Evolutionary conservation across 2,329 filamentous ascomycete genomes (phyloP).

Genomic region (Colletotrichum costaricense): DNA sequence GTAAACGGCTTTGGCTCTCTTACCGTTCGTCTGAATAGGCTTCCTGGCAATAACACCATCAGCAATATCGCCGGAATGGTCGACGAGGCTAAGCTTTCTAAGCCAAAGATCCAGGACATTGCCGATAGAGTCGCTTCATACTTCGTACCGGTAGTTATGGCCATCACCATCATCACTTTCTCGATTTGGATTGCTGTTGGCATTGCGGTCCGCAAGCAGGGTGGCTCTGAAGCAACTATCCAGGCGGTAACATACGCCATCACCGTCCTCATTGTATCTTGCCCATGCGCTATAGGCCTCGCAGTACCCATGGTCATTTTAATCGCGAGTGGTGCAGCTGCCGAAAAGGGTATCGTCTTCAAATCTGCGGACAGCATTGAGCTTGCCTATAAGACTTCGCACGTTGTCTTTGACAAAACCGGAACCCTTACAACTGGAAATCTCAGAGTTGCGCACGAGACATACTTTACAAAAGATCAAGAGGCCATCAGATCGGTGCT

Average conservation of each 20-base stretch:
- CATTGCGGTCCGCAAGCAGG: conserved; percentile 48
- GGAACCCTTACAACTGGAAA: conserved; percentile 76
- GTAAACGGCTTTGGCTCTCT: conserved; percentile 74
- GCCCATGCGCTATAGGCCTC: conserved; percentile 80
- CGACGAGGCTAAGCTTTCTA: conserved; percentile 75
- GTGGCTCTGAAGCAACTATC: conserved; percentile 62
- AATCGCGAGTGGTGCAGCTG: conserved; percentile 75
- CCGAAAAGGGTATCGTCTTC: conserved; percentile 74
- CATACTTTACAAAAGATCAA: conserved; percentile 40
- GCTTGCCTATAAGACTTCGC: conserved; percentile 66
- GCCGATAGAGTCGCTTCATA: conserved; percentile 75
- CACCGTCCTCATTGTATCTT: conserved; percentile 79
- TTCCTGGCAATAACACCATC: conserved; percentile 79
- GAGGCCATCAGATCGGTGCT: conserved; percentile 10
- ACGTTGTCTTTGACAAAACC: conserved; percentile 85
- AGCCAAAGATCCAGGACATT: conserved; percentile 75
- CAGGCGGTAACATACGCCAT: conserved; percentile 78
- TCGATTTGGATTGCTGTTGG: conserved; percentile 74
- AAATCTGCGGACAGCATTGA: conserved; percentile 75
- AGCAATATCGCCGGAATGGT: conserved; percentile 76
- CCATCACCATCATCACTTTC: conserved; percentile 70
- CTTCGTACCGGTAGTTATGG: conserved; percentile 75
- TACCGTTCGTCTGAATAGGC: conserved; percentile 66
- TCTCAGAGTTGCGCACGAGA: conserved; percentile 55
- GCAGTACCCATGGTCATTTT: conserved; percentile 85